phyloP scores from a whole-genome alignment of 2,329 filamentous ascomycete genomes.

The Fusarium pseudonygamai region DNA sequence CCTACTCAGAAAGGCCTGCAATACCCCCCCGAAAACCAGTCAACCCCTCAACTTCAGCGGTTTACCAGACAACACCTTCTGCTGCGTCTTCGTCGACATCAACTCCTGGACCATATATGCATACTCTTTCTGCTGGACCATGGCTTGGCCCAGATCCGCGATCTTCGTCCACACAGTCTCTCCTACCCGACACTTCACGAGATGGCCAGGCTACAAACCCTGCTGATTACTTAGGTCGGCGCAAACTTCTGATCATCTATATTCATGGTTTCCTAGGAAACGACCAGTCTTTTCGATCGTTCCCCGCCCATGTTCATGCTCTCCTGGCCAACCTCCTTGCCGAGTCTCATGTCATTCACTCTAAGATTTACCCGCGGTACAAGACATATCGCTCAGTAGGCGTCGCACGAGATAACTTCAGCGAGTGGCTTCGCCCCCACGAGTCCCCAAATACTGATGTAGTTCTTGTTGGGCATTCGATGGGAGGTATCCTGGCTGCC shows the following conservation, averaged over 20 bases:
- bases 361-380: slow-evolving; percentile 86
- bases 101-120: slow-evolving; percentile 1
- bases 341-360: slow-evolving; percentile 82
- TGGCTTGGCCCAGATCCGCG: slow-evolving; percentile 54
- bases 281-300: slow-evolving; percentile 86
- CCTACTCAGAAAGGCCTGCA: slow-evolving; percentile 27
- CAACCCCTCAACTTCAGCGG: slow-evolving; percentile 13
- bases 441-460: slow-evolving; percentile 79
- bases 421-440: slow-evolving; percentile 81
- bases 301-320: slow-evolving; percentile 87
- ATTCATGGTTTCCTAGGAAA: slow-evolving; percentile 93
- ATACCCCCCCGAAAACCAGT: slow-evolving; percentile 25
- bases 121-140: slow-evolving; percentile 4
- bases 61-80: slow-evolving; percentile 2
- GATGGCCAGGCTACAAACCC: slow-evolving; percentile 2
- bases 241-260: slow-evolving; percentile 79
- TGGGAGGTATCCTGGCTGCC: slow-evolving; percentile 85
- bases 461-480: slow-evolving; percentile 86
- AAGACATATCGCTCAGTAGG: slow-evolving; percentile 77
- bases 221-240: slow-evolving; percentile 45
- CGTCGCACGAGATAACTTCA: slow-evolving; percentile 84
- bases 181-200: slow-evolving; percentile 43
- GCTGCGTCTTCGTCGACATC: slow-evolving; percentile 2
- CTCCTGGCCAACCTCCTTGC: slow-evolving; percentile 72
- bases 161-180: slow-evolving; percentile 59